Evolutionary conservation across 345 rosid species (phyloP).

Genomic region (Eucalyptus pauciflora): DNA sequence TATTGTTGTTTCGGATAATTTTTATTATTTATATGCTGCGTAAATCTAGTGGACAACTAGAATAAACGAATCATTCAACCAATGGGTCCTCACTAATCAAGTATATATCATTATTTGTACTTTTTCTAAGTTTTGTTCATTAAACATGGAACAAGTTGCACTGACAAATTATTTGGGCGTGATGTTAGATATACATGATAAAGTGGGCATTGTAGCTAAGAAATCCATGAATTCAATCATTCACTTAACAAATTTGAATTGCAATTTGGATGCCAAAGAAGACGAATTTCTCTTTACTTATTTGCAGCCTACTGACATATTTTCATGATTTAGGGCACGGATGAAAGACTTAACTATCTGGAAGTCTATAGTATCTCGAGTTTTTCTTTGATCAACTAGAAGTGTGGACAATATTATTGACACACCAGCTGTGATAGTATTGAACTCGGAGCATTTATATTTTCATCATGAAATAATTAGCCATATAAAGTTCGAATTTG

Average conservation of each 20-base stretch:
- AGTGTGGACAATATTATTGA: not conserved
- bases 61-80: not conserved
- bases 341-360: not conserved
- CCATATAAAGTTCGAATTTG: no score
- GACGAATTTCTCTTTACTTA: not conserved
- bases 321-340: not conserved
- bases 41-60: not conserved
- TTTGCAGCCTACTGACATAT: not conserved
- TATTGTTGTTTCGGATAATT: rapidly evolving
- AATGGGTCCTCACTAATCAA: not conserved
- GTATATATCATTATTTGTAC: not conserved
- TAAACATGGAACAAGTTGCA: not conserved
- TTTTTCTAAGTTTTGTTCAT: not conserved
- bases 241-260: not conserved
- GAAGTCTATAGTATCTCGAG: not conserved
- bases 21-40: not conserved
- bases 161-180: not conserved
- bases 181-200: not conserved
- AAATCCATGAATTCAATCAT: not conserved
- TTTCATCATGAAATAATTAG: not conserved
- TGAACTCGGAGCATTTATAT: not conserved
- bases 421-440: not conserved
- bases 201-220: not conserved
- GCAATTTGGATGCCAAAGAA: not conserved
- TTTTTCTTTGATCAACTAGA: not conserved